Conservation (phyloP, 140 eudicot species). For the Oenanthe javanica region DNA sequence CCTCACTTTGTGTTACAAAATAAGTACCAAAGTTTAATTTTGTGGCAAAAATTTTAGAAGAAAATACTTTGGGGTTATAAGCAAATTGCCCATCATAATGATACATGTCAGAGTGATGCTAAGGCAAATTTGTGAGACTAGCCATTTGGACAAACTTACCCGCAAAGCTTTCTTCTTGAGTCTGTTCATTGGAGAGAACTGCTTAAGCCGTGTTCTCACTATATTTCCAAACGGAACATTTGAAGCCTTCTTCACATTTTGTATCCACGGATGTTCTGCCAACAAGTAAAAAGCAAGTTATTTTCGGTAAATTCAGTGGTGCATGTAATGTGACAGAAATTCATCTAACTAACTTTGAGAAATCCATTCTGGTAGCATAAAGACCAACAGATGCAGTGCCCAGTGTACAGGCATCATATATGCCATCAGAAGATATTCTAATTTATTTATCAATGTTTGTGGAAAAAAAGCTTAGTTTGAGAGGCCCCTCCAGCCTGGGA, state of each 20-base stretch:
- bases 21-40: not conserved
- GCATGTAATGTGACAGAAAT: not conserved
- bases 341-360: not conserved
- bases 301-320: not conserved
- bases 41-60: not conserved
- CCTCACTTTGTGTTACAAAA: not conserved
- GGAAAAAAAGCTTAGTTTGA: no score
- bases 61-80: not conserved
- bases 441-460: no score
- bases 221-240: slow-evolving; percentile 90
- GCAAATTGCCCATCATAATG: not conserved
- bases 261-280: slow-evolving; percentile 90
- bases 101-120: not conserved
- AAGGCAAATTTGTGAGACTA: not conserved
- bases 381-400: not conserved
- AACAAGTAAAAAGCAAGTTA: slow-evolving; percentile 2
- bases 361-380: not conserved
- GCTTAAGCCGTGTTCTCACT: slow-evolving; percentile 83
- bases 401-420: no score
- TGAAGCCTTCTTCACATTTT: slow-evolving; percentile 82
- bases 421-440: no score
- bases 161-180: slow-evolving; percentile 89
- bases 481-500: no score
- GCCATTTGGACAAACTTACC: slow-evolving; percentile 28
- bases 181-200: slow-evolving; percentile 81